Evolutionary conservation across 2,329 filamentous ascomycete species (phyloP).

Genomic region (Epichloe typhina): DNA sequence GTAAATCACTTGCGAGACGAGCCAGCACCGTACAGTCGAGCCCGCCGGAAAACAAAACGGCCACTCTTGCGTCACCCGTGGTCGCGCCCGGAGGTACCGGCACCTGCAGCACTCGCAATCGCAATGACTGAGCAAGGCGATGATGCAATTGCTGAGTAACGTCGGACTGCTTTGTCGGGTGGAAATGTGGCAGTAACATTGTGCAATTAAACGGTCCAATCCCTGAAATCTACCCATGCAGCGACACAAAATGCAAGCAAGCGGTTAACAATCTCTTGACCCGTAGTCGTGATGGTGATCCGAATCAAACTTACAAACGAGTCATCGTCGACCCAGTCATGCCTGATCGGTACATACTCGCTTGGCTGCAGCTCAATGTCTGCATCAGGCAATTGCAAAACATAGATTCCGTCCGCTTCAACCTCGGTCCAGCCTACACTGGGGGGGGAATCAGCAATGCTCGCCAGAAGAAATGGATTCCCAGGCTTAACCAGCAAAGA

Average conservation of each 20-base stretch:
- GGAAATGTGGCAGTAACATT: constrained; percentile 22
- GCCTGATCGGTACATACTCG: constrained; percentile 10
- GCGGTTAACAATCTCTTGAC: constrained; percentile 6
- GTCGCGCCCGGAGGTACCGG: constrained; percentile 38
- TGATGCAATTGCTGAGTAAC: constrained; percentile 40
- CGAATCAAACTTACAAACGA: constrained; percentile 30
- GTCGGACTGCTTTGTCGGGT: constrained; percentile 21
- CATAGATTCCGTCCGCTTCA: constrained; percentile 70
- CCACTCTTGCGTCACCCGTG: constrained; percentile 40
- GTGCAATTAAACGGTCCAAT: constrained; percentile 39
- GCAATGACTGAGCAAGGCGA: constrained; percentile 48
- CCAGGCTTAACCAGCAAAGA: constrained; percentile 55
- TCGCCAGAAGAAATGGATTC: constrained; percentile 50
- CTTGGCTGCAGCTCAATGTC: constrained; percentile 1
- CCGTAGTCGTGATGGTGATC: neutral
- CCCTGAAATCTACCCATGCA: constrained; percentile 32
- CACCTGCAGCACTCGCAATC: constrained; percentile 50
- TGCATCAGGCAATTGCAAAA: constrained; percentile 37
- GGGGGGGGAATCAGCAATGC: constrained; percentile 44
- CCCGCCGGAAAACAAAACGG: constrained; percentile 85
- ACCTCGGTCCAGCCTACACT: constrained; percentile 59
- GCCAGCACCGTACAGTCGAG: constrained; percentile 87
- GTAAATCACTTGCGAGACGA: constrained; percentile 61
- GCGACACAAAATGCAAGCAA: constrained; percentile 24
- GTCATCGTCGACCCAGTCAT: constrained; percentile 20